Conservation (phyloP, 192 early-diverging fungal species). For the Coemansia sp. region DNA sequence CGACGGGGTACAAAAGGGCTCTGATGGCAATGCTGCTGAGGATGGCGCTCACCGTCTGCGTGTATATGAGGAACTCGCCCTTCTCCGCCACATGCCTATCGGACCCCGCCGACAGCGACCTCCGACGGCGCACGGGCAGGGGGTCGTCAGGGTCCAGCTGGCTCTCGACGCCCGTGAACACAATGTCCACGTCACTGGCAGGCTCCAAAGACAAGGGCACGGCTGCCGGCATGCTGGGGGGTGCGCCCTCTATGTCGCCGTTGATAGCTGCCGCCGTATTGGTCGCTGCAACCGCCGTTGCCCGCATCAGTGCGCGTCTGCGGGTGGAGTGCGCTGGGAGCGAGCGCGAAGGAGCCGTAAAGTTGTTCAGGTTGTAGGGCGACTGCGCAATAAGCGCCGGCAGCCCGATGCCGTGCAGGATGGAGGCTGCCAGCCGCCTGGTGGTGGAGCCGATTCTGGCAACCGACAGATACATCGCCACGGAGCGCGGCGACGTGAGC, state of each 20-base stretch:
- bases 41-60: slow-evolving; percentile 9
- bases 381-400: neutral
- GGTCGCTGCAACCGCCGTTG: neutral
- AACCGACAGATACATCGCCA: slow-evolving; percentile 3
- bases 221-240: neutral
- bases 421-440: neutral
- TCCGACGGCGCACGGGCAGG: neutral
- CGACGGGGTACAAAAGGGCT: slow-evolving; percentile 29
- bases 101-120: neutral
- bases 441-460: neutral
- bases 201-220: neutral
- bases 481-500: slow-evolving; percentile 6
- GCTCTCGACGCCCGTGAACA: neutral
- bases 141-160: neutral
- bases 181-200: neutral
- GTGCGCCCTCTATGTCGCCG: neutral
- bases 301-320: neutral
- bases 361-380: neutral
- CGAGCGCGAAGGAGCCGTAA: neutral
- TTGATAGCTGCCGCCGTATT: neutral
- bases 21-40: slow-evolving; percentile 1
- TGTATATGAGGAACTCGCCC: slow-evolving; percentile 20
- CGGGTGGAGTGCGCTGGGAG: neutral
- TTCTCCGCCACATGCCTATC: neutral
- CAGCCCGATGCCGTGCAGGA: neutral